Base-by-base conservation (phyloP, 2,329 filamentous ascomycete species). In the Esteya vermicola region DNA sequence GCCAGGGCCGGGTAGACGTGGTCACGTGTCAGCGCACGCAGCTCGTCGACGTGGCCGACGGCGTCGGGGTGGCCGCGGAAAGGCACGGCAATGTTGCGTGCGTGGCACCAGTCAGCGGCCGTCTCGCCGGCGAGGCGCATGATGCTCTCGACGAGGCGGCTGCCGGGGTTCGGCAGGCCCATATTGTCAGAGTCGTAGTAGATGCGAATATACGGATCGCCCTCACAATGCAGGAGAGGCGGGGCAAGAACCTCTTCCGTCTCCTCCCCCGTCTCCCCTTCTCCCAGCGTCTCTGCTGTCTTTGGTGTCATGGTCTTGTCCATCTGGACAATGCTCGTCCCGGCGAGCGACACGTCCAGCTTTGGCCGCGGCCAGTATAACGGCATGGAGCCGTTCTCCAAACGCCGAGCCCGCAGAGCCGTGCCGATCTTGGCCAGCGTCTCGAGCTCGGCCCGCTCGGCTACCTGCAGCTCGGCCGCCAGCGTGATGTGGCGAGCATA, bases 101-200 rank as follows among this genome's bases (percentile, higher is more conserved):
- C 63, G 35, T 62, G 51, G 50, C 74, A 78, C 72, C 74, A 82
- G 23, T 60, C 61, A 18, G 75, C 76, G 28, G 71, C 74, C 21
- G 78, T 59, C 49, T 78, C 66, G 40, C 73, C 74, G 12, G 74
- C 76, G 4, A 79, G 60, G 28, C 72, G 62, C 78, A 81, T 82
- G 20, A 64, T 48, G 41, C 63, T 61, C 42, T 59, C 57, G 30
- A 74, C 66, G 14, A 70, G 50, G 19, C 58, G 52, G 18, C 54
- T 57, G 20, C 52, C 55, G 9, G 45, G 38, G 6, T 9, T 34
- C 22, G 22, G 7, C 23, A 13, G 23, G 16, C 5, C 22, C 27
- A 6, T 51, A 12, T 12, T 21, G 6, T 51, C n/a, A n/a, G n/a
- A n/a, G n/a, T n/a, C 49, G 43, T 62, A 62, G 8, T 49, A 48